Base-by-base conservation (phyloP, 106 monocot species). In the Allium fistulosum region DNA sequence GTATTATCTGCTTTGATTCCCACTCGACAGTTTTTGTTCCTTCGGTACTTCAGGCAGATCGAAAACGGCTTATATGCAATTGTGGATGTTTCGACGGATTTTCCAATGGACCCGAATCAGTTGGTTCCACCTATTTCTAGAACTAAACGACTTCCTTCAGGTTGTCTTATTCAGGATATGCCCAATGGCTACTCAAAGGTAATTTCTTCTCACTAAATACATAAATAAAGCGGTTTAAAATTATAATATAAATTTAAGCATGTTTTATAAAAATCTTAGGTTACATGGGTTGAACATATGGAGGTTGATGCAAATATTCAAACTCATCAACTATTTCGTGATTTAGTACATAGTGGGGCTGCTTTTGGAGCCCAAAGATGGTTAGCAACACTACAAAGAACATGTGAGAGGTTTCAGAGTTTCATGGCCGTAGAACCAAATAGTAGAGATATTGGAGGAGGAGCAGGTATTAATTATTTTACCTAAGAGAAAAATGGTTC, bases 181-280 rank as follows among this genome's bases (percentile, higher is more conserved):
- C 66, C 92, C n/a, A 85, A 85, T 67, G 90, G 87, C 28, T 87
- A 79, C 69, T 99, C 90, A 9, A 99, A 90, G 90, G 97, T 91
- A 8, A 51, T 49, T 46, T 70, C 73, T 37, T 37, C 0, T 5
- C 37, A 37, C 37, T 37, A 37, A 37, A 37, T 37, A 4, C 37
- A 37, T 2, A 5, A 37, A 37, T 37, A 37, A 37, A 37, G 37
- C 37, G 1, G 37, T 37, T 37, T 37, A 37, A 37, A 37, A 37
- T 37, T 37, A 37, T 37, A 5, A 5, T 37, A 37, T 37, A 37
- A 37, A 28, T 2, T 28, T 2, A 4, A 37, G 37, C 37, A 37
- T 37, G 37, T 37, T 4, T 37, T 37, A 37, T 37, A 37, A 37
- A 37, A 37, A 37, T 37, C 37, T 37, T 58, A 87, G 87, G 71